phyloP scores from a whole-genome alignment of 805 yeast species.

The Hemisphaericaspora nanyangensis region DNA sequence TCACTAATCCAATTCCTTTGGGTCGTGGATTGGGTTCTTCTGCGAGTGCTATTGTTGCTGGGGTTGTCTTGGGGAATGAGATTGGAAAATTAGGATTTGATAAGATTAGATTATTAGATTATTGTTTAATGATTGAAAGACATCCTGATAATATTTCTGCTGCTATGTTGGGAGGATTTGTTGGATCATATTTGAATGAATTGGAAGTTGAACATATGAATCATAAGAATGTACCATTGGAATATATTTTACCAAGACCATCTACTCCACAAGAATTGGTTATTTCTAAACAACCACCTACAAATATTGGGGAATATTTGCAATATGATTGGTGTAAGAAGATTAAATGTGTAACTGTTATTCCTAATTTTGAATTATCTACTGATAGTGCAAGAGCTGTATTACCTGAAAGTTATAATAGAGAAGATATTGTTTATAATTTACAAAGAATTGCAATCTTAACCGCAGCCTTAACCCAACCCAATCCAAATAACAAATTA shows the following conservation, averaged over 20 bases:
- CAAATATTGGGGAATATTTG: slow-evolving; percentile 82
- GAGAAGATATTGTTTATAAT: slow-evolving; percentile 84
- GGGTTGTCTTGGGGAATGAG: slow-evolving; percentile 85
- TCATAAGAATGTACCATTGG: slow-evolving; percentile 78
- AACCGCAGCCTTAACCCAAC: slow-evolving; percentile 85
- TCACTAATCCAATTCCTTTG: slow-evolving; percentile 87
- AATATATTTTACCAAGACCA: slow-evolving; percentile 75
- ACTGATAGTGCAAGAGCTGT: slow-evolving; percentile 91
- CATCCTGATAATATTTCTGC: slow-evolving; percentile 99
- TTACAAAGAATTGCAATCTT: slow-evolving; percentile 89
- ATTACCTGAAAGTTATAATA: slow-evolving; percentile 73
- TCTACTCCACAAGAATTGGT: slow-evolving; percentile 55
- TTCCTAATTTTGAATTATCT: slow-evolving; percentile 91
- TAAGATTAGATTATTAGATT: slow-evolving; percentile 84
- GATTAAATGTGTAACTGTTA: slow-evolving; percentile 84
- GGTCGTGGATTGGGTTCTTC: slow-evolving; percentile 97
- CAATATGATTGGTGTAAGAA: slow-evolving; percentile 78
- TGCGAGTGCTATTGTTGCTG: slow-evolving; percentile 98
- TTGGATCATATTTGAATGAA: slow-evolving; percentile 88
- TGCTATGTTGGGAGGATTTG: slow-evolving; percentile 98
- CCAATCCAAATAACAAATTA: slow-evolving; percentile 75
- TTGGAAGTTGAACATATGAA: slow-evolving; percentile 66
- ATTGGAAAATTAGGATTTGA: slow-evolving; percentile 69
- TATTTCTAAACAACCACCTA: slow-evolving; percentile 56
- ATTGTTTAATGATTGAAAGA: slow-evolving; percentile 94